Conservation (phyloP, 306 rosid species). For the Rosa persica region DNA sequence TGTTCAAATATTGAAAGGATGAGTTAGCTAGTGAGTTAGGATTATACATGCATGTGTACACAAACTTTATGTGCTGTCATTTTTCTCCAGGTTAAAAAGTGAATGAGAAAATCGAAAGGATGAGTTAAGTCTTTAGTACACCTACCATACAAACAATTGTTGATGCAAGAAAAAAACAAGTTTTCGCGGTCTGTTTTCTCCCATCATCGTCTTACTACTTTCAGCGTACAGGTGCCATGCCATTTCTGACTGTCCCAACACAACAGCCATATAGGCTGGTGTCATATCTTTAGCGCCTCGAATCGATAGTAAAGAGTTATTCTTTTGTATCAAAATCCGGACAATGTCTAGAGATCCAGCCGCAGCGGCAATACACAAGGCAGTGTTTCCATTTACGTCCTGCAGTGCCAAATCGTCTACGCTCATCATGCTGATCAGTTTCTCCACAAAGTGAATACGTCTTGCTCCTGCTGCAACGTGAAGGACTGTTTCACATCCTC, state of each 20-base stretch:
- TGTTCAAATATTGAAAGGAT: background rate
- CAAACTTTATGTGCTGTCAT: background rate
- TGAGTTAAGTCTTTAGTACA: background rate
- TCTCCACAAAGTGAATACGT: conserved; percentile 15
- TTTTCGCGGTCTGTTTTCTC: background rate
- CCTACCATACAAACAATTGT: conserved; percentile 12
- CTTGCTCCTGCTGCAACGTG: conserved; percentile 23
- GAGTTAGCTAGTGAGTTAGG: background rate
- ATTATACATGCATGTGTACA: background rate
- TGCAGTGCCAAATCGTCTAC: background rate
- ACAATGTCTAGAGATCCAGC: conserved; percentile 21
- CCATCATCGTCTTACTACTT: background rate
- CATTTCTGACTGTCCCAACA: conserved; percentile 10
- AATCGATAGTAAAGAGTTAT: background rate
- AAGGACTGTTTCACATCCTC: background rate
- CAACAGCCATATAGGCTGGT: conserved; percentile 17
- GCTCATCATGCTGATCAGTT: background rate
- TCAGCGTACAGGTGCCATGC: background rate
- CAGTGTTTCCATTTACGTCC: conserved; percentile 2
- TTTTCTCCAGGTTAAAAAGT: background rate
- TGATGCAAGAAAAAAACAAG: conserved; percentile 9
- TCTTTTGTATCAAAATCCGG: background rate
- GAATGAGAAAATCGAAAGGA: background rate
- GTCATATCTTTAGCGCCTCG: background rate
- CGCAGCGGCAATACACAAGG: conserved; percentile 16